A percentile compares a stretch with the other conserved stretches of the same genome.
Conservation (phyloP, 1,139 yeast species). For the Candida glucosophila region DNA sequence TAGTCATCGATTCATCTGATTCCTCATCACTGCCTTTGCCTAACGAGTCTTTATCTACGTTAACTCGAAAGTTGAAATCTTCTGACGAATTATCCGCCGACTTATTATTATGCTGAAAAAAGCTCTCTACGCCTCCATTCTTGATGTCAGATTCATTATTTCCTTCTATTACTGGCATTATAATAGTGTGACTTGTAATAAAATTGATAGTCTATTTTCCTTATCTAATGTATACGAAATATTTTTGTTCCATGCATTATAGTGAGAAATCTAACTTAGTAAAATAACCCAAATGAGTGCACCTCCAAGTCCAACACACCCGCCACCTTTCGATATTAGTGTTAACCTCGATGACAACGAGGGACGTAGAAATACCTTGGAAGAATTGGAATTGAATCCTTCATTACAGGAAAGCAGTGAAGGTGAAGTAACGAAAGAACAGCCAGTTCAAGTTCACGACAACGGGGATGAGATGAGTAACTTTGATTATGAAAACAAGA, state of each 20-base stretch:
- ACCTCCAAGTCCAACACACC: conserved; percentile 43
- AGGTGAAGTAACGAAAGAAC: too few species aligned
- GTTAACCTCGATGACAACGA: too few species aligned
- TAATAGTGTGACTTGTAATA: too few species aligned
- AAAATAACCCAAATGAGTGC: conserved; percentile 7
- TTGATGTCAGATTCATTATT: neutral
- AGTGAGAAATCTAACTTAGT: too few species aligned
- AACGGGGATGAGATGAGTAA: neutral
- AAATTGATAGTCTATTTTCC: too few species aligned
- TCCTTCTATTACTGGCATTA: conserved; percentile 1
- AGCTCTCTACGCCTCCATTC: neutral
- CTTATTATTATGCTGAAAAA: neutral
- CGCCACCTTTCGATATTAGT: too few species aligned
- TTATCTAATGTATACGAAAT: too few species aligned
- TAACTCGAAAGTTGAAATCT: neutral
- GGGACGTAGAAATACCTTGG: too few species aligned
- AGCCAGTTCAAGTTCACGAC: conserved; percentile 1
- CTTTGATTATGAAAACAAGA: conserved; percentile 1
- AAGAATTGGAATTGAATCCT: conserved; percentile 32
- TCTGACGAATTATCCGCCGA: neutral
- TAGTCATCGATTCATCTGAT: too few species aligned
- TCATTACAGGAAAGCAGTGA: conserved; percentile 20
- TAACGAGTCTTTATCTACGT: neutral
- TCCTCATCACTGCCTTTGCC: too few species aligned
- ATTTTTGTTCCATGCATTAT: too few species aligned